Evolutionary conservation across 2,329 filamentous ascomycete genomes (phyloP).

Genomic region (Aspergillus sp.): DNA sequence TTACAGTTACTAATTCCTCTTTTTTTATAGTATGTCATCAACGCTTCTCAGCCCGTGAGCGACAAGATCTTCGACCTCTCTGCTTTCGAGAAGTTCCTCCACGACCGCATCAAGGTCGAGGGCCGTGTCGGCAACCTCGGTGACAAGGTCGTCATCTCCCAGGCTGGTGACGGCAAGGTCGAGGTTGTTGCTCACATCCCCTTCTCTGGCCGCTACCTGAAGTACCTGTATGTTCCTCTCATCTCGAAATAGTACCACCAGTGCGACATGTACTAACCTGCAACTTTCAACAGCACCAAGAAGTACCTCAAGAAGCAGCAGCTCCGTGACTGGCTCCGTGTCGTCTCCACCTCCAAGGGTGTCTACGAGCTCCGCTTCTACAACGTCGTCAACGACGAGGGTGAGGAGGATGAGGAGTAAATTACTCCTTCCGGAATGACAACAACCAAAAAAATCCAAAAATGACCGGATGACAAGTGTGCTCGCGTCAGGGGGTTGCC

Average conservation of each 20-base stretch:
- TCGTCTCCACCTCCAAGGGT: conserved; percentile 96
- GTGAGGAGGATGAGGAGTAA: conserved; percentile 98
- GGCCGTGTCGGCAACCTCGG: conserved; percentile 98
- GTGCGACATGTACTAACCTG: background rate
- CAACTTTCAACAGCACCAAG: conserved; percentile 72
- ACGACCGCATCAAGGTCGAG: conserved; percentile 99
- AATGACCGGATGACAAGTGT: conserved; percentile 2
- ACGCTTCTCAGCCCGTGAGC: conserved; percentile 94
- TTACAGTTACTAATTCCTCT: background rate
- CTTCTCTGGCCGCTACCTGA: conserved; percentile 98
- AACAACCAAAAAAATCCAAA: conserved; percentile 25
- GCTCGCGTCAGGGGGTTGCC: conserved; percentile 17
- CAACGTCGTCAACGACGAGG: conserved; percentile 99
- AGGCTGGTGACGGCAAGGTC: conserved; percentile 94
- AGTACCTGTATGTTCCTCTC: conserved; percentile 81
- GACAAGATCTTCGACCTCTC: conserved; percentile 99
- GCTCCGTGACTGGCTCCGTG: conserved; percentile 99
- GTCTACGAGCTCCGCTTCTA: conserved; percentile 99
- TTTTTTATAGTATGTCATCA: conserved; percentile 84
- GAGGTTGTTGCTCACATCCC: conserved; percentile 97
- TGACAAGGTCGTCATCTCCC: conserved; percentile 85
- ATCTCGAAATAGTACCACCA: no score
- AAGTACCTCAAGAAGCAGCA: conserved; percentile 99
- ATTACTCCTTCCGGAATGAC: conserved; percentile 35
- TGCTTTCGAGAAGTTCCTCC: conserved; percentile 99